Base-by-base conservation (phyloP, 257 asterid species). In the Penstemon eatonii region DNA sequence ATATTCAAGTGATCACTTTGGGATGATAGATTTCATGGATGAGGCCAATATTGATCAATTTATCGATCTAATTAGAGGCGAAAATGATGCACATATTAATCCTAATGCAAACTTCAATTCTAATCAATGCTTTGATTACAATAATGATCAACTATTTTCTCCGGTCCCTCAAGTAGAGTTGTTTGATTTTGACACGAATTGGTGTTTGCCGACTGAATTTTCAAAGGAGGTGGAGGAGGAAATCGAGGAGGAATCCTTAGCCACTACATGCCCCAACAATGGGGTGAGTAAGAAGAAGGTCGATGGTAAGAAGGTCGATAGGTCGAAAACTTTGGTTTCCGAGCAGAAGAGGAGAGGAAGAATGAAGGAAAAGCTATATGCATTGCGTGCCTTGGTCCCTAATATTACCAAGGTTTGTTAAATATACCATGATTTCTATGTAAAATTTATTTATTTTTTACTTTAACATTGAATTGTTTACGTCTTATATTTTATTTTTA, bases 301-400 rank as follows among this genome's bases (percentile, higher is more conserved):
- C 1, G 96, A 91, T 63, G 52, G 49, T 18, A 63, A 45, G 2
- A 89, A 80, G 78, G 37, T 33, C 1, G 96, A 91, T 63, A 74
- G 96, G 47, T 82, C 93, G 3, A 69, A 86, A 73, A 87, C 93
- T 8, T 67, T 88, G 79, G 68, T 85, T 19, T 85, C 92, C 3
- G 97, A 91, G 77, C 74, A 89, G 67, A 81, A 72, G 61, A 78
- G 97, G 83, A 84, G 97, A 81, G 79, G 95, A 37, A 69, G 85
- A 15, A 91, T 91, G 97, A 91, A 87, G 86, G 97, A 89, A 45
- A 87, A 81, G 76, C 90, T 91, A 66, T 89, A 87, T 50, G 88
- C 89, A 0, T 72, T 91, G 73, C 87, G 96, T 25, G 79, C 97
- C 8, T 64, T 91, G 76, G 95, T 91, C 64, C 97, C 95, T 42